A percentile compares a stretch with the other conserved stretches of the same genome.
Conservation (phyloP, 306 rosid genomes). For the Rubus parviflorus region DNA sequence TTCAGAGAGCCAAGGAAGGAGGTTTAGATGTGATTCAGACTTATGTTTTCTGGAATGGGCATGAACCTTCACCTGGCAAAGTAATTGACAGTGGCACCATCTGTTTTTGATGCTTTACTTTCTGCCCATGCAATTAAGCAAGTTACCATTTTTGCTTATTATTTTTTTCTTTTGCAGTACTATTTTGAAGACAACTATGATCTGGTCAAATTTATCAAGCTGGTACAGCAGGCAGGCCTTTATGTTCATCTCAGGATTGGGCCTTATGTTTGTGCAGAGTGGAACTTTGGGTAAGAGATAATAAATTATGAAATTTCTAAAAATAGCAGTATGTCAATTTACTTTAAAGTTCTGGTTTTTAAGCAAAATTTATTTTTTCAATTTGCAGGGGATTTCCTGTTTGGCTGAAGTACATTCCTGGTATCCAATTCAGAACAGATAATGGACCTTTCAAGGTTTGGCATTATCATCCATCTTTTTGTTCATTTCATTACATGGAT, state of each 20-base stretch:
- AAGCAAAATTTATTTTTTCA: slow-evolving; percentile 9
- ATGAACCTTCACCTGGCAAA: slow-evolving; percentile 87
- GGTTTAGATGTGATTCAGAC: slow-evolving; percentile 98
- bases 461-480: slow-evolving; percentile 22
- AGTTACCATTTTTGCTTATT: slow-evolving; percentile 15
- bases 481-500: neutral
- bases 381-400: slow-evolving; percentile 90
- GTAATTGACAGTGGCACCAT: slow-evolving; percentile 49
- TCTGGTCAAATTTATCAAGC: slow-evolving; percentile 83
- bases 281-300: slow-evolving; percentile 89
- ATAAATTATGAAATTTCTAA: slow-evolving; percentile 1
- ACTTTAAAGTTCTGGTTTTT: slow-evolving; percentile 11
- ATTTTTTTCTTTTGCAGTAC: slow-evolving; percentile 50
- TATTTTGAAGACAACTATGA: slow-evolving; percentile 92
- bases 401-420: slow-evolving; percentile 96
- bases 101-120: slow-evolving; percentile 17
- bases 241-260: slow-evolving; percentile 92
- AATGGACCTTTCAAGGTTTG: slow-evolving; percentile 91
- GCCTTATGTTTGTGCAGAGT: slow-evolving; percentile 97
- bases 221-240: slow-evolving; percentile 93
- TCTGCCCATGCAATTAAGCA: neutral
- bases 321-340: neutral
- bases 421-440: slow-evolving; percentile 88
- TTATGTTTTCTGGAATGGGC: slow-evolving; percentile 99
- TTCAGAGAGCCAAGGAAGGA: slow-evolving; percentile 95